Percentiles rank a stretch among this genome's conserved stretches.
Conservation (phyloP, 306 rosid species). For the Casuarina glauca region DNA sequence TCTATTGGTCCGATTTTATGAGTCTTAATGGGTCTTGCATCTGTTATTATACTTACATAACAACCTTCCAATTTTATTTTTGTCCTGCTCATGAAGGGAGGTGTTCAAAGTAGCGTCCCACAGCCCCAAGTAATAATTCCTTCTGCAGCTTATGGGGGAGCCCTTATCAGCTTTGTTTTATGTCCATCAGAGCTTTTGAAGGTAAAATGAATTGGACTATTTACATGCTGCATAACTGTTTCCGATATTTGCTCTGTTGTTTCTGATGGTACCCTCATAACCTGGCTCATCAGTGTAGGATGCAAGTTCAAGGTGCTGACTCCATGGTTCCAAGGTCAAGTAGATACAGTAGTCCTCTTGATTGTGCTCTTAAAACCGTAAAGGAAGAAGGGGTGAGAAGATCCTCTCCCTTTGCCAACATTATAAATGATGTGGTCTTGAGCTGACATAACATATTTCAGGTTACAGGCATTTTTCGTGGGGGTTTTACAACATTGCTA, state of each 20-base stretch:
- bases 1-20: slow-evolving; percentile 26
- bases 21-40: slow-evolving; percentile 10
- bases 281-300: slow-evolving; percentile 85
- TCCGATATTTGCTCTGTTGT: slow-evolving; percentile 12
- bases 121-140: slow-evolving; percentile 72
- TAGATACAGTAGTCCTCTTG: slow-evolving; percentile 74
- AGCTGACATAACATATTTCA: slow-evolving; percentile 55
- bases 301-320: slow-evolving; percentile 95
- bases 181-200: slow-evolving; percentile 91
- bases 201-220: slow-evolving; percentile 46
- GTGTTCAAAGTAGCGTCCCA: slow-evolving; percentile 57
- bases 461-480: slow-evolving; percentile 84
- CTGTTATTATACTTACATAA: slow-evolving; percentile 8
- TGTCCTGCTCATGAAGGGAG: slow-evolving; percentile 57
- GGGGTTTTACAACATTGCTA: slow-evolving; percentile 69
- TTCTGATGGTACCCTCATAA: slow-evolving; percentile 30
- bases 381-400: slow-evolving; percentile 79
- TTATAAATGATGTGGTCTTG: slow-evolving; percentile 30
- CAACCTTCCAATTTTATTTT: slow-evolving; percentile 12
- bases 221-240: slow-evolving; percentile 19
- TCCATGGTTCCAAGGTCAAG: slow-evolving; percentile 64
- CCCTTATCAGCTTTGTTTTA: slow-evolving; percentile 80
- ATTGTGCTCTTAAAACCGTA: slow-evolving; percentile 63
- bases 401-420: slow-evolving; percentile 25
- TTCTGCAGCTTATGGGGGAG: slow-evolving; percentile 82